These are phyloP conservation scores for Fusarium sp. DNA, from an alignment of 2,329 filamentous ascomycete species.

Conservation along the genomic window DNA sequence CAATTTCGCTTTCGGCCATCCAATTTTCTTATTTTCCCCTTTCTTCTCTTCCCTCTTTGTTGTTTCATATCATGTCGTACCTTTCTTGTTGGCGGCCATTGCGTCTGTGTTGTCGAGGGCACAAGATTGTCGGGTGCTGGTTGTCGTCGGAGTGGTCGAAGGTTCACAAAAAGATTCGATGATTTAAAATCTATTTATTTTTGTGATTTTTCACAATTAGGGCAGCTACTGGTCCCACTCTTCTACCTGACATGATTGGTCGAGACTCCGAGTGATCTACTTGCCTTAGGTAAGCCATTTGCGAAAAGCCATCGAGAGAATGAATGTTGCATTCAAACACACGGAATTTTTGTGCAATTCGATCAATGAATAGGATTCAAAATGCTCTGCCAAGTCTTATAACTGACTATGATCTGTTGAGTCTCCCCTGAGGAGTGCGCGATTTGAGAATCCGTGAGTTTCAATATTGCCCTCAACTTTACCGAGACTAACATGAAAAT, in stretches of 20 bases:
- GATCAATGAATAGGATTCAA: not conserved
- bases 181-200: not conserved
- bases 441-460: slow-evolving; percentile 1
- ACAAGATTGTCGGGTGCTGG: slow-evolving; percentile 40
- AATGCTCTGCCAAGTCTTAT: not conserved
- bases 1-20: slow-evolving; percentile 13
- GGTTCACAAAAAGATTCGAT: slow-evolving; percentile 25
- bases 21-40: not conserved
- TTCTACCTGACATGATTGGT: not conserved
- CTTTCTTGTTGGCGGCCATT: slow-evolving; percentile 57
- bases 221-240: slow-evolving; percentile 1
- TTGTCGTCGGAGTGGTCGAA: slow-evolving; percentile 38
- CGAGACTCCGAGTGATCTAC: fast-evolving
- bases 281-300: not conserved
- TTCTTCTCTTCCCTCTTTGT: slow-evolving; percentile 15
- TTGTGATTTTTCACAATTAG: slow-evolving; percentile 29
- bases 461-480: not conserved
- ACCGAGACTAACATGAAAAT: slow-evolving; percentile 25
- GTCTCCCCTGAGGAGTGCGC: not conserved
- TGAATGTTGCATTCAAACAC: not conserved
- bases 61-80: slow-evolving; percentile 52
- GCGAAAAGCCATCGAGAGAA: not conserved
- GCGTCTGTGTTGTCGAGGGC: slow-evolving; percentile 41
- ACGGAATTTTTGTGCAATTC: not conserved
- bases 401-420: not conserved